Evolutionary conservation across 306 rosid species (phyloP), one percentile per base, ranked within the genome.

Genomic region (Trichosanthes truncata): DNA sequence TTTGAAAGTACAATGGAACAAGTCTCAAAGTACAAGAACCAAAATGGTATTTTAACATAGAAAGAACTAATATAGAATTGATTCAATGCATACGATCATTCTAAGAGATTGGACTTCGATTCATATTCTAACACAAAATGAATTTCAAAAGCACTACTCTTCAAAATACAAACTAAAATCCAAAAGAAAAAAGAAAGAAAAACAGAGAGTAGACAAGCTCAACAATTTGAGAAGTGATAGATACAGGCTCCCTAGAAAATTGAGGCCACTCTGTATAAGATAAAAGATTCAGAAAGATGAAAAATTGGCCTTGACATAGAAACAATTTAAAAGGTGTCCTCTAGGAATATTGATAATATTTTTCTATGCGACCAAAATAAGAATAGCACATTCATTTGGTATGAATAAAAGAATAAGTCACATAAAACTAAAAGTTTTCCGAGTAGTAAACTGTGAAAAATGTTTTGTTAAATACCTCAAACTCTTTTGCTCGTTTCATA

Each of bases 401-500:
- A 78, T 20, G 21, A 46, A 79, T 23, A 49, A 35, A 49, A 69
- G 40, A 68, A 79, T 13, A 17, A 33, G 1, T 14, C 72, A 7
- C 25, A 0, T 41, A 48, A 33, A 2, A 26, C 41, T 43, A 5
- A 33, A 1, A 25, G 55, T 41, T 9, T 71, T 71, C 9, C 45
- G 18, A 69, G 66, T 38, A 4, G 57, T 33, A 26, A 51, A 71
- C 45, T 60, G 36, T 12, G 45, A 80, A 56, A 38, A 52, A 82
- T 23, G 46, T 18, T 41, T 23, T 7, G 48, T 63, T 25, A 26
- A 78, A 62, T 65, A 95, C 98, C 98, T 95, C 98, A 53, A 92
- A 92, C 48, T 92, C 98, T 86, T 74, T 89, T 8, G 92, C 89
- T 73, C 90, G 91, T 76, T 84, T 88, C 97, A 95, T 91, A 49